Percentiles rank a stretch among this genome's conserved stretches.
phyloP scores from a whole-genome alignment of 2,329 filamentous ascomycete genomes.

The Fusarium pseudoanthophilum region DNA sequence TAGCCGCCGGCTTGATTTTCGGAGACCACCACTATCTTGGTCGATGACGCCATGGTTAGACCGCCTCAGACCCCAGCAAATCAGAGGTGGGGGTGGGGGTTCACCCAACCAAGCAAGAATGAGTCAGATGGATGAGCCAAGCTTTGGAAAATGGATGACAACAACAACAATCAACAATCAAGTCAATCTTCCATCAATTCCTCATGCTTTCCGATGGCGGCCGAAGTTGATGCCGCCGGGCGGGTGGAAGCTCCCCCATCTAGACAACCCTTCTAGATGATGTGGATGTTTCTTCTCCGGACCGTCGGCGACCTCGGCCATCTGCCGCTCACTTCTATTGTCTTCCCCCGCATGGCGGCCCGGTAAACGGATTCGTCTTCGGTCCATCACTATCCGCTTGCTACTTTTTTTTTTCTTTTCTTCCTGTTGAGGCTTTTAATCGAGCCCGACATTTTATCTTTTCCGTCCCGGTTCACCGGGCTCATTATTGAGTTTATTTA shows the following conservation, averaged over 20 bases:
- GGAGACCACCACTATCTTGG: constrained; percentile 20
- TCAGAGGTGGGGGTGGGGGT: constrained; percentile 28
- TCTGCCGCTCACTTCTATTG: not conserved
- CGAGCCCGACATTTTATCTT: constrained; percentile 19
- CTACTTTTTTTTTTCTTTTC: not conserved
- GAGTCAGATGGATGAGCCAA: constrained; percentile 29
- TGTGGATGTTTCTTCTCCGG: constrained; percentile 17
- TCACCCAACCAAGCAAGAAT: constrained; percentile 26
- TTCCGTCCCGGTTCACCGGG: constrained; percentile 3
- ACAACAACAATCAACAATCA: constrained; percentile 29
- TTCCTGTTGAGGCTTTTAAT: constrained; percentile 21
- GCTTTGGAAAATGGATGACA: constrained; percentile 29
- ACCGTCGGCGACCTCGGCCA: constrained; percentile 30
- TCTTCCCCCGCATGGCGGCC: constrained; percentile 25
- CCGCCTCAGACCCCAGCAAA: constrained; percentile 23
- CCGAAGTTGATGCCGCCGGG: constrained; percentile 24
- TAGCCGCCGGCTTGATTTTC: constrained; percentile 27
- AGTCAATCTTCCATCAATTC: constrained; percentile 11
- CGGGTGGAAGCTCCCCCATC: constrained; percentile 27
- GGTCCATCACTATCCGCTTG: constrained; percentile 9
- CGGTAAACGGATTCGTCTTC: constrained; percentile 22
- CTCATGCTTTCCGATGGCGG: constrained; percentile 30
- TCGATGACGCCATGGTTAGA: constrained; percentile 37
- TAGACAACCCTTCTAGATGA: not conserved
- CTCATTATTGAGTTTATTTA: constrained; percentile 15